A percentile compares a stretch with the other conserved stretches of the same genome.
Conservation (phyloP, 192 early-diverging fungal genomes). For the Rhizoclosmatium sp. region DNA sequence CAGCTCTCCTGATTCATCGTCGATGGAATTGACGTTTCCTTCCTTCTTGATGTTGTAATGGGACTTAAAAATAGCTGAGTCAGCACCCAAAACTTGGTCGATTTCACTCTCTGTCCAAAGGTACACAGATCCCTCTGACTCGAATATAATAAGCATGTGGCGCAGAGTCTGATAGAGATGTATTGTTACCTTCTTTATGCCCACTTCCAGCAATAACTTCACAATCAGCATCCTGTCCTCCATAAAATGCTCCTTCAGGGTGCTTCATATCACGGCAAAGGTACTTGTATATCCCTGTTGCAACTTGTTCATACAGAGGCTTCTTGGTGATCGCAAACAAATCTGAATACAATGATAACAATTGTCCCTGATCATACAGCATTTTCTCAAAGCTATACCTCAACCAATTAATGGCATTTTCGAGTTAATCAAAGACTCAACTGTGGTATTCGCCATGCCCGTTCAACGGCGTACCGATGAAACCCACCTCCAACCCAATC, state of each 20-base stretch:
- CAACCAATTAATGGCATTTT: constrained; percentile 32
- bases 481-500: constrained; percentile 53
- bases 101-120: constrained; percentile 65
- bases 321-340: constrained; percentile 60
- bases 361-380: constrained; percentile 76
- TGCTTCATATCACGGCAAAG: constrained; percentile 57
- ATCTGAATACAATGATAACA: constrained; percentile 55
- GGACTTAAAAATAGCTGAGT: constrained; percentile 51
- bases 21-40: constrained; percentile 62
- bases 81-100: constrained; percentile 41
- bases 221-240: constrained; percentile 60
- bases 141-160: constrained; percentile 44
- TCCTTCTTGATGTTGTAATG: constrained; percentile 57
- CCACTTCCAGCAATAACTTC: constrained; percentile 57
- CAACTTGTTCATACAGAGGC: constrained; percentile 45
- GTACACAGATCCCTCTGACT: constrained; percentile 69
- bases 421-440: constrained; percentile 32
- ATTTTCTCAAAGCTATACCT: constrained; percentile 69
- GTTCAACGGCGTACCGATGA: constrained; percentile 51
- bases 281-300: constrained; percentile 62
- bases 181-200: constrained; percentile 52
- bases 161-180: not conserved
- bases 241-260: constrained; percentile 64
- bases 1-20: constrained; percentile 68
- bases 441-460: constrained; percentile 67